Base-by-base conservation (phyloP, 1,139 yeast species). In the Taphrina populina region DNA sequence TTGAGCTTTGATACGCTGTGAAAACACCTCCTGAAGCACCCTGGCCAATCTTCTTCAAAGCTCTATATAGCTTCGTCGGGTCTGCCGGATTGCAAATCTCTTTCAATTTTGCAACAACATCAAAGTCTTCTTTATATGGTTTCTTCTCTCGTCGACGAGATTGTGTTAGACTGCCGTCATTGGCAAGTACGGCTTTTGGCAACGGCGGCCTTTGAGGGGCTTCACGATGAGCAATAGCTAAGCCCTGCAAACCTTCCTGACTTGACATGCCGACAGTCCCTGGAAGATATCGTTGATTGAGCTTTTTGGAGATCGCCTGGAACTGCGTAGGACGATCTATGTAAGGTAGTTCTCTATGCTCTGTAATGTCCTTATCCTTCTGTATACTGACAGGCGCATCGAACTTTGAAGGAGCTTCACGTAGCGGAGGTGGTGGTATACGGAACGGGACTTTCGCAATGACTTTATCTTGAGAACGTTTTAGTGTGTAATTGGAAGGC, bases 21-120 rank as follows among this genome's bases (percentile, higher is more conserved):
- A 83, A 92, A 46, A 92, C 98, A 54, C 97, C 97, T 58, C 98
- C 98, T 35, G 95, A 83, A 0, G 98, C 98, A 66, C 98, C 98
- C 72, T 92, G 97, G 4, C 98, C 98, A 66, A 92, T 84, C 72
- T 92, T 90, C 17, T 77, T 74, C 60, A 90, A 73, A 65, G 82
- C 83, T 46, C 76, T 74, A 69, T 87, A 94, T 51, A 79, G 69
- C 56, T 74, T 74, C 32, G 82, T 80, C n/a, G 99, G 98, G 69
- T 94, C 95, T 2, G 92, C 95, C 36, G 80, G 82, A 1, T 88
- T 78, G 66, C 97, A 92, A 47, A 92, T 90, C 39, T 82, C 79
- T 58, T 80, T 77, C 55, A 92, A 74, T 64, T 82, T 84, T 56
- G 80, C 77, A 60, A 87, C 77, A 23, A 87, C 81, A 64, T 84